phyloP scores from a whole-genome alignment of 768 basidiomycete genomes.

The Mycena rebaudengoi region DNA sequence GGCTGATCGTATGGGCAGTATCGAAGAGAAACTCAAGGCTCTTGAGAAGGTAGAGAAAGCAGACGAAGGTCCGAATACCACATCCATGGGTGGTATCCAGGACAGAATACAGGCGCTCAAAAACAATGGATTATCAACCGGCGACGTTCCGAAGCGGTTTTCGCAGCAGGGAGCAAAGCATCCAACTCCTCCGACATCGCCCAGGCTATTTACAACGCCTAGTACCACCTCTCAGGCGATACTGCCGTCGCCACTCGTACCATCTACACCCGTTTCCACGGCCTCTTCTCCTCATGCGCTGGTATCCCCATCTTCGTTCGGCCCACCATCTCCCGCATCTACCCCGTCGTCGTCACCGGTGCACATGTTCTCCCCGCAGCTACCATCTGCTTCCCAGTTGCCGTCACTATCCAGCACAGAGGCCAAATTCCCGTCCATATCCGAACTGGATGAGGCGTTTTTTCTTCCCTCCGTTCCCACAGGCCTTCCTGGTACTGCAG shows the following conservation, averaged over 20 bases:
- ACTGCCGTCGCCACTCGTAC: slow-evolving; percentile 34
- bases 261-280: slow-evolving; percentile 43
- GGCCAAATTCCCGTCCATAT: slow-evolving; percentile 72
- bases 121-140: slow-evolving; percentile 65
- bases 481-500: slow-evolving; percentile 40
- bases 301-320: slow-evolving; percentile 75
- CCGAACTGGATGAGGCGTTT: slow-evolving; percentile 72
- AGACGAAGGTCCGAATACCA: slow-evolving; percentile 51
- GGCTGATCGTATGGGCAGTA: slow-evolving; percentile 41
- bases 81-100: slow-evolving; percentile 75
- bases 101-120: slow-evolving; percentile 82
- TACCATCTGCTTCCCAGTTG: slow-evolving; percentile 16
- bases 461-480: slow-evolving; percentile 60
- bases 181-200: slow-evolving; percentile 54
- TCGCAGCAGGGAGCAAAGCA: slow-evolving; percentile 60
- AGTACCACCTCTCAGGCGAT: slow-evolving; percentile 40
- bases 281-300: slow-evolving; percentile 67
- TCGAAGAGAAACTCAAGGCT: slow-evolving; percentile 57
- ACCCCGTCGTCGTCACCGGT: slow-evolving; percentile 66
- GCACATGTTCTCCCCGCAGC: not conserved
- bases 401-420: slow-evolving; percentile 25
- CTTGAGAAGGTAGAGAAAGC: slow-evolving; percentile 51
- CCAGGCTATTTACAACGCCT: slow-evolving; percentile 41
- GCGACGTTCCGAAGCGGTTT: slow-evolving; percentile 63
- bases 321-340: slow-evolving; percentile 79